Evolutionary conservation across 2,329 filamentous ascomycete species (phyloP).

Genomic region (Septoria linicola): DNA sequence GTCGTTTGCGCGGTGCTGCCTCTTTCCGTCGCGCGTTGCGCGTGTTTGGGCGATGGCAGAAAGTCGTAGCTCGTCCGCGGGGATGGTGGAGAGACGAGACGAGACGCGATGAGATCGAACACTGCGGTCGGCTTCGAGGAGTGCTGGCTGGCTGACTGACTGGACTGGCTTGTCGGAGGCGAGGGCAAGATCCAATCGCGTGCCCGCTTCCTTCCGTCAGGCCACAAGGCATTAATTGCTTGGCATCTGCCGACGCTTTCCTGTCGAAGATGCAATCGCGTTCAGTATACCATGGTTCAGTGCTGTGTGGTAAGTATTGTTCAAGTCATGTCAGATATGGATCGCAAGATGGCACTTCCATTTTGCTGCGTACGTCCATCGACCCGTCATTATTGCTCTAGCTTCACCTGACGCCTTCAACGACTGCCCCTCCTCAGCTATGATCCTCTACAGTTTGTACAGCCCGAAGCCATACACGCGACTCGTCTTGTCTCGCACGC

Average conservation of each 20-base stretch:
- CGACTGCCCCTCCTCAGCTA: constrained; percentile 9
- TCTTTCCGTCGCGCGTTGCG: constrained; percentile 9
- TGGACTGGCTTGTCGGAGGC: neutral
- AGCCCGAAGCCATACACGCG: neutral
- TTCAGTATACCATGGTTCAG: too few species aligned
- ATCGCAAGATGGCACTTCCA: too few species aligned
- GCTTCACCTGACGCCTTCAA: neutral
- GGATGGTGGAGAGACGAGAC: constrained; percentile 16
- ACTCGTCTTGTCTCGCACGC: neutral
- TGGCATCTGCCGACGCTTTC: too few species aligned
- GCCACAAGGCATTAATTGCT: neutral
- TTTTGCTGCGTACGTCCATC: neutral
- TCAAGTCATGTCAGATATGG: too few species aligned
- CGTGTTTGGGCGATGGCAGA: constrained; percentile 13
- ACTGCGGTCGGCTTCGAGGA: constrained; percentile 6
- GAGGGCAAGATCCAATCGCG: neutral
- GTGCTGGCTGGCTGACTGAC: neutral
- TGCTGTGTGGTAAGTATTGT: too few species aligned
- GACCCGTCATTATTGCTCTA: neutral
- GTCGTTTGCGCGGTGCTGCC: constrained; percentile 6
- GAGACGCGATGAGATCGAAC: constrained; percentile 8
- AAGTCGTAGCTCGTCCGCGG: constrained; percentile 14
- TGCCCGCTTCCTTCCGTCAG: too few species aligned
- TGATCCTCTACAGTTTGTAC: neutral
- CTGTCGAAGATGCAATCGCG: too few species aligned